Evolutionary conservation across 495 filamentous ascomycete species (phyloP).

Genomic region (Umbilicaria muhlenbergii): DNA sequence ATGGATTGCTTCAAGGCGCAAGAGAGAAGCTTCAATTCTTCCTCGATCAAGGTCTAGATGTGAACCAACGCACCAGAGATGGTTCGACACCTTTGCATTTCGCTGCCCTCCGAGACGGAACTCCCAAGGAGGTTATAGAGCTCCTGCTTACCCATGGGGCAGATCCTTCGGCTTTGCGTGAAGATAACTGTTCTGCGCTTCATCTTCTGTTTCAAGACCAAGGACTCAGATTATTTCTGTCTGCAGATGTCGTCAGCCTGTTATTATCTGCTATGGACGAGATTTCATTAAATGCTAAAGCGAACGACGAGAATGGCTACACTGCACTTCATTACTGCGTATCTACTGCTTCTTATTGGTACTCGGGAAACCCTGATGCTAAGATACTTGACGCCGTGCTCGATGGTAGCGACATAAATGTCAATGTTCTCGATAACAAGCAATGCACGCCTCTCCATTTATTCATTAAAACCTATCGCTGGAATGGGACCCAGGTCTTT

Average conservation of each 20-base stretch:
- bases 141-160: background rate
- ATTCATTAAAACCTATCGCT: background rate
- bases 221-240: background rate
- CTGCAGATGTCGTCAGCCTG: background rate
- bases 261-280: background rate
- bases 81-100: conserved; percentile 4
- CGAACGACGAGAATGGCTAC: background rate
- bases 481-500: background rate
- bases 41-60: too few relatives aligned
- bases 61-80: background rate
- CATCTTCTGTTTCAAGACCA: background rate
- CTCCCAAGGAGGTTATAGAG: background rate
- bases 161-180: background rate
- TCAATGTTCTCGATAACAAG: background rate
- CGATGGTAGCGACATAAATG: background rate
- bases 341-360: background rate
- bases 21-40: too few relatives aligned
- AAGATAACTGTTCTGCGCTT: background rate
- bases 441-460: background rate
- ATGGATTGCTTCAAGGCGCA: background rate
- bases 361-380: background rate
- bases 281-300: background rate
- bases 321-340: background rate
- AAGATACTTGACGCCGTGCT: too few relatives aligned
- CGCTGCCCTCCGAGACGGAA: background rate